Conservation (phyloP, 2,329 filamentous ascomycete species). For the Fusarium algeriense region DNA sequence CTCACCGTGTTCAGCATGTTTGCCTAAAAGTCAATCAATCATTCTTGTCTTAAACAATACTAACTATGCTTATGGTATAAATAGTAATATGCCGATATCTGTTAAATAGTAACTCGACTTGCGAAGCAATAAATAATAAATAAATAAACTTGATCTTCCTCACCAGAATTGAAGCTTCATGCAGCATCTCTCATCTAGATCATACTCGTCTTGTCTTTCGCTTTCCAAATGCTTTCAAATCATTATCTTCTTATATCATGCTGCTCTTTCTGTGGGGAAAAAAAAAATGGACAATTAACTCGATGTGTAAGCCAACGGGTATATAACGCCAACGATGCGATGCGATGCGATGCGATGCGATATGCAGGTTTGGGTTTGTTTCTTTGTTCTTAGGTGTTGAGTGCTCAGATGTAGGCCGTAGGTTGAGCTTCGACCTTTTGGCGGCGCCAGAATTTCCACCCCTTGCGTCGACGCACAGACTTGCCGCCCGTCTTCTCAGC, state of each 20-base stretch:
- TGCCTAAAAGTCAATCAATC: conserved; percentile 13
- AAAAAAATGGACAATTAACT: conserved; percentile 36
- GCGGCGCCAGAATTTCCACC: conserved; percentile 49
- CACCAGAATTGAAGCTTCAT: conserved; percentile 30
- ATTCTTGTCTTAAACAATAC: conserved; percentile 25
- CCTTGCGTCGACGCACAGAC: conserved; percentile 39
- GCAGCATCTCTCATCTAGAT: conserved; percentile 42
- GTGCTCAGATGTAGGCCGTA: conserved; percentile 24
- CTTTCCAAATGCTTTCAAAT: conserved; percentile 42
- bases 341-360: conserved; percentile 43
- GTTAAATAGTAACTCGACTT: conserved; percentile 17
- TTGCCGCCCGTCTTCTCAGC: conserved; percentile 42
- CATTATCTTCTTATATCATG: conserved; percentile 46
- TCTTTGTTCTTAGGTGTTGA: background rate
- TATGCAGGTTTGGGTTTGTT: background rate
- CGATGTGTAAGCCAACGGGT: conserved; percentile 49
- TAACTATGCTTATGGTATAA: conserved; percentile 29
- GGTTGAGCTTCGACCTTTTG: conserved; percentile 43
- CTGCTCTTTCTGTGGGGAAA: conserved; percentile 21
- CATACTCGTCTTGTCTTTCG: conserved; percentile 36
- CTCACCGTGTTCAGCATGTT: background rate
- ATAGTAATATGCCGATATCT: conserved; percentile 29
- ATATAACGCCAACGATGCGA: conserved; percentile 54
- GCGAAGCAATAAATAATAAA: background rate
- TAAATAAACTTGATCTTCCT: conserved; percentile 22